phyloP scores from a whole-genome alignment of 192 early-diverging fungal genomes.

The Coemansia sp. region DNA sequence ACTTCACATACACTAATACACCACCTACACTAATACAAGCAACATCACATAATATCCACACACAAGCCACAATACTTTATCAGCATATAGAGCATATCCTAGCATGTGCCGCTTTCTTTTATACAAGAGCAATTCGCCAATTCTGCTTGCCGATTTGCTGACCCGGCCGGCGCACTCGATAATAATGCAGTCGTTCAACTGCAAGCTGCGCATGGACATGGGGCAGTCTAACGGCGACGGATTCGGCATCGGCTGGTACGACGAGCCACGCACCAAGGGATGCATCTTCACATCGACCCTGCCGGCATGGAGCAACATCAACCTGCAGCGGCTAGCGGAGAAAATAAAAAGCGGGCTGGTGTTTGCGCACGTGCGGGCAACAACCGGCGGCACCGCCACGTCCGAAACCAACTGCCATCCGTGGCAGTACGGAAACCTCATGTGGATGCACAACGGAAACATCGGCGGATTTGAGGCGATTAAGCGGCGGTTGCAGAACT shows the following conservation, averaged over 20 bases:
- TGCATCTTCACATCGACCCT: constrained; percentile 82
- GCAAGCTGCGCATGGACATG: constrained; percentile 63
- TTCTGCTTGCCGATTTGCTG: constrained; percentile 68
- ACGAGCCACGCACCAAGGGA: constrained; percentile 59
- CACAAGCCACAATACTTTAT: no score
- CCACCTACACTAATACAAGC: neutral
- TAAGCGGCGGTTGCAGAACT: constrained; percentile 63
- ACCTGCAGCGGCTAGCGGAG: constrained; percentile 70
- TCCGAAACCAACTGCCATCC: constrained; percentile 74
- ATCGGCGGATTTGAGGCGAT: constrained; percentile 67
- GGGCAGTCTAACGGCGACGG: constrained; percentile 73
- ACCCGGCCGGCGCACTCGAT: constrained; percentile 76
- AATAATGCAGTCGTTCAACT: constrained; percentile 79
- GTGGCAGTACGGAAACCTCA: constrained; percentile 65
- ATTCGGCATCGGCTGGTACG: constrained; percentile 74
- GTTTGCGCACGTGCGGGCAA: constrained; percentile 79
- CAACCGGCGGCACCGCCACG: constrained; percentile 65
- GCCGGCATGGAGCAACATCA: constrained; percentile 79
- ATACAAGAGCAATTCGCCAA: constrained; percentile 76
- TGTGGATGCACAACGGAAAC: constrained; percentile 84
- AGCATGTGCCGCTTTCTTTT: constrained; percentile 67
- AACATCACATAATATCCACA: neutral
- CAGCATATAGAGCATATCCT: neutral
- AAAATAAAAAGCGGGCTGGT: constrained; percentile 71
- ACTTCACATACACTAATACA: neutral